Base-by-base conservation (phyloP, 1,284 basidiomycete species). In the Trichosporon ovoides region DNA sequence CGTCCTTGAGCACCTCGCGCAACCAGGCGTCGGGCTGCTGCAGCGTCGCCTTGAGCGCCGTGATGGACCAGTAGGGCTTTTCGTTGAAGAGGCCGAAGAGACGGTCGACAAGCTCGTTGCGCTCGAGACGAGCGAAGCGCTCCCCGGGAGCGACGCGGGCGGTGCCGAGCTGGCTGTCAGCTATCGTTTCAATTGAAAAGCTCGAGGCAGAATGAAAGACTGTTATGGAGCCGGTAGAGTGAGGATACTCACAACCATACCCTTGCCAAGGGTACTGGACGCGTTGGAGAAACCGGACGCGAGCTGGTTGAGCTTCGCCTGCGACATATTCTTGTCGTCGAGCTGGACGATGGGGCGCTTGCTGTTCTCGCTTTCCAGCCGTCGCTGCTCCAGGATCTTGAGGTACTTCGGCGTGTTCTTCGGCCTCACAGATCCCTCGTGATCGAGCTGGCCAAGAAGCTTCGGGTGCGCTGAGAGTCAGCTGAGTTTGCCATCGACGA, bases 1-100 rank as follows among this genome's bases (percentile, higher is more conserved):
- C 87, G 63, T 91, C 87, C 43, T 79, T 80, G 52, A 98, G 78
- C 0, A 91, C 86, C 67, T 97, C 91, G 67, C 92, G 89, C 58
- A 98, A 83, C 75, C 92, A 97, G 14, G 82, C 85, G 74, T 95
- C 90, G 1, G 94, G 94, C 76, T 98, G 94, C 72, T 93, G 87
- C 0, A 89, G 89, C 56, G 84, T 85, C 62, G 88, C 85, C 49
- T 90, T 83, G 53, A 97, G 78, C 16, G 84, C 81, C 63, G 87
- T 87, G 72, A 96, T 85, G 60, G 85, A 81, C 92, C 92, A 97
- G 64, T 86, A 86, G 36, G 87, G 84, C 59, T 84, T 83, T 56
- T 89, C 84, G 58, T 84, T 83, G 80, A 95, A 98, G 9, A 87
- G 80, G 2, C 77, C 71, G 75, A 97, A 95, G 31, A 98, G 82